Evolutionary conservation across 345 rosid genomes (phyloP), one percentile per base, ranked within the genome.

Genomic region (Linum tenue): DNA sequence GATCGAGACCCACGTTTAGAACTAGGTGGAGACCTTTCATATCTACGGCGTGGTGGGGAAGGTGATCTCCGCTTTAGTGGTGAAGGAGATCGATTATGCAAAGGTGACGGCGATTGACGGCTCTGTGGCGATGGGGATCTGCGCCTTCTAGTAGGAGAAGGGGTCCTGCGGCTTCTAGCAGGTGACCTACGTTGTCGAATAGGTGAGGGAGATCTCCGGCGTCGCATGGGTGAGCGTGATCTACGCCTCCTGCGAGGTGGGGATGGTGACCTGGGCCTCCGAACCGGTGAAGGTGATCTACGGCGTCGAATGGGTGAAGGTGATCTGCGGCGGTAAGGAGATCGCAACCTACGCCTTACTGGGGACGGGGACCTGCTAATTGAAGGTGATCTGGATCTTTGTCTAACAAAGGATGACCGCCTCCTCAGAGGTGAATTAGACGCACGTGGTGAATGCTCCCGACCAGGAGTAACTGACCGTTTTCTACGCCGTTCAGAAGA

Each of bases 401-500:
- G 79, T 71, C 80, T 76, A 50, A 67, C 73, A 79, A 82, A 66
- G 2, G 79, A 77, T 48, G 79, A 66, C 70, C 80, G 84, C 72
- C 77, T 75, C 72, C 84, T 77, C 50, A 78, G 74, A 60, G 91
- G 96, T 67, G 90, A 84, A 62, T 61, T 66, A 37, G 92, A 81
- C 37, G 58, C 73, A 42, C 65, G 75, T 59, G 86, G 81, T 38
- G 86, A 71, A 72, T 67, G 77, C 76, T 80, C 77, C 63, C 73
- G 58, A 48, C 64, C 79, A 62, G 83, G 82, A 5, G 82, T 62
- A 62, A 71, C 2, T 60, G 91, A 81, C 11, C 70, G 72, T 61
- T 75, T 81, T 67, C 81, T 77, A 4, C 79, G 82, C 44, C 73
- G 72, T 37, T 76, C 78, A 66, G 77, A 70, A 60, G 86, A 80